Percentiles rank a stretch among this genome's conserved stretches.
Evolutionary conservation across 345 rosid species (phyloP).

Genomic region (Camelina laxa): DNA sequence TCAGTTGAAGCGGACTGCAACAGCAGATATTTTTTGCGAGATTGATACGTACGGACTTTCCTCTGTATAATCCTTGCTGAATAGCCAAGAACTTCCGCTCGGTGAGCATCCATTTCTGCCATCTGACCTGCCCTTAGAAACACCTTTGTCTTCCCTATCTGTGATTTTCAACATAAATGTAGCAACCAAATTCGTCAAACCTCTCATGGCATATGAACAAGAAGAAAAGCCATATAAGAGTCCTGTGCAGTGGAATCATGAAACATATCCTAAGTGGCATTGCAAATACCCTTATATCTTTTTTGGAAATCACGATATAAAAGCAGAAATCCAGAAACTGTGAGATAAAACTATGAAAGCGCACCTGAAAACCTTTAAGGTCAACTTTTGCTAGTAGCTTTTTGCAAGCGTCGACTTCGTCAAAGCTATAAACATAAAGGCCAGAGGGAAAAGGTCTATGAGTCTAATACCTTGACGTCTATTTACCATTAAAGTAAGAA

Average conservation of each 20-base stretch:
- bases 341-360: constrained; percentile 4
- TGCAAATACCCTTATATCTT: not conserved
- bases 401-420: constrained; percentile 81
- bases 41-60: constrained; percentile 63
- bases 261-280: constrained; percentile 14
- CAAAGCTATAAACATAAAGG: constrained; percentile 50
- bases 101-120: constrained; percentile 91
- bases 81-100: constrained; percentile 76
- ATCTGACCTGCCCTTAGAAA: constrained; percentile 98
- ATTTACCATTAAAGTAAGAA: constrained; percentile 12
- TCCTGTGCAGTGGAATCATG: constrained; percentile 25
- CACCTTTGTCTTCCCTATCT: constrained; percentile 94
- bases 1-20: constrained; percentile 59
- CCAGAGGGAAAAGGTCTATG: constrained; percentile 24
- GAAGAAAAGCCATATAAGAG: constrained; percentile 30
- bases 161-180: constrained; percentile 34
- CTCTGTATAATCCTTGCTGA: constrained; percentile 86
- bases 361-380: constrained; percentile 86
- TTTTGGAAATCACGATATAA: constrained; percentile 8
- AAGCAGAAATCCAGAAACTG: constrained; percentile 8
- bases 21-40: constrained; percentile 57
- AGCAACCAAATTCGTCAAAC: not conserved
- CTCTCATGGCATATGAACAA: constrained; percentile 22
- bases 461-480: constrained; percentile 4
- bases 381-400: constrained; percentile 74